Percentiles rank a stretch among this genome's conserved stretches.
Evolutionary conservation across 371 early-diverging fungal species (phyloP).

Genomic region (Mucor plumbeus): DNA sequence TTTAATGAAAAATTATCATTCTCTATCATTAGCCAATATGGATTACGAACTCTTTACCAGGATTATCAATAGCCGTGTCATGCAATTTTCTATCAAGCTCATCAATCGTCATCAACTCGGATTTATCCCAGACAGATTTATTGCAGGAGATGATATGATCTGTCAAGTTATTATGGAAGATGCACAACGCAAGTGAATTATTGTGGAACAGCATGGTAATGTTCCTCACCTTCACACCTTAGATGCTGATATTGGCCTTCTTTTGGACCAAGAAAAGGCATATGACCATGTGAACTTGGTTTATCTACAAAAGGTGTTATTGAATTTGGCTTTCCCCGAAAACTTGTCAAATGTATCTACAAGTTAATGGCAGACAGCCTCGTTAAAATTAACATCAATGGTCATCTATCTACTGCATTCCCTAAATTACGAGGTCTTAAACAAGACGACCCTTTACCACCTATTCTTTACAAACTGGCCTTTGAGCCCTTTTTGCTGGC

Average conservation of each 20-base stretch:
- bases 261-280: slow-evolving; percentile 26
- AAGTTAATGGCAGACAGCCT: background rate
- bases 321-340: slow-evolving; percentile 23
- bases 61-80: background rate
- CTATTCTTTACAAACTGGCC: slow-evolving; percentile 23
- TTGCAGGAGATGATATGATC: slow-evolving; percentile 10
- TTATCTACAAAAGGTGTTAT: slow-evolving; percentile 3
- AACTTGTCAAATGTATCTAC: background rate
- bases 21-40: slow-evolving; percentile 13
- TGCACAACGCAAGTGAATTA: background rate
- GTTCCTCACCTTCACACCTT: background rate
- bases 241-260: slow-evolving; percentile 3
- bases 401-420: background rate
- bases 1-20: slow-evolving; percentile 29
- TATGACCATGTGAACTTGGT: slow-evolving; percentile 21
- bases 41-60: slow-evolving; percentile 15
- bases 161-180: background rate
- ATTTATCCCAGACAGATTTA: slow-evolving; percentile 14
- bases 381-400: slow-evolving; percentile 1
- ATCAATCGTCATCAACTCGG: slow-evolving; percentile 12
- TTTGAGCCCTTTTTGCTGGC: slow-evolving; percentile 8
- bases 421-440: slow-evolving; percentile 8
- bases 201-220: background rate
- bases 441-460: slow-evolving; percentile 27
- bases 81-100: background rate